phyloP scores from a whole-genome alignment of 192 early-diverging fungal species.

The Obelidium mucronatum region DNA sequence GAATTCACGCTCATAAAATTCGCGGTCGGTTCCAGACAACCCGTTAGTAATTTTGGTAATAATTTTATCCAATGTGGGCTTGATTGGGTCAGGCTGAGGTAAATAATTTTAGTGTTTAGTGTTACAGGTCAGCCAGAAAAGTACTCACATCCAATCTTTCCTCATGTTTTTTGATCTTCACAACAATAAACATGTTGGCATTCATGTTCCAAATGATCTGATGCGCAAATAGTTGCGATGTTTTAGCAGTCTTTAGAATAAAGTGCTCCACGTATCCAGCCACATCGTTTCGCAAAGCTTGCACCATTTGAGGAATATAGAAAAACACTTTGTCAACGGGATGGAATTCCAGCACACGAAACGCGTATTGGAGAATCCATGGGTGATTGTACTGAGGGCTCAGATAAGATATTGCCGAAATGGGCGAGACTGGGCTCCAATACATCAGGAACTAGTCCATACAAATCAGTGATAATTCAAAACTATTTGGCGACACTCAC shows the following conservation, averaged over 20 bases:
- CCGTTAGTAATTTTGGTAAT: constrained; percentile 79
- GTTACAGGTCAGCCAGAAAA: not conserved
- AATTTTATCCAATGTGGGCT: constrained; percentile 88
- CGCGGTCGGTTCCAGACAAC: constrained; percentile 87
- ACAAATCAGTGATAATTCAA: not conserved
- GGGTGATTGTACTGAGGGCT: constrained; percentile 64
- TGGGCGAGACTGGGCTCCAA: constrained; percentile 90
- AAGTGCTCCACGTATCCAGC: constrained; percentile 95
- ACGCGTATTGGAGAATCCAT: constrained; percentile 94
- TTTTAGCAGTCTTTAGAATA: constrained; percentile 91
- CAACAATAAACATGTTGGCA: constrained; percentile 89
- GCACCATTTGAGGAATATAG: constrained; percentile 98
- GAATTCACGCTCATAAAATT: constrained; percentile 97
- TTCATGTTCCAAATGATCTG: constrained; percentile 99
- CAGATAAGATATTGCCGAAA: constrained; percentile 84
- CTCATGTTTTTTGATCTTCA: constrained; percentile 61
- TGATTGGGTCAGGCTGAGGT: constrained; percentile 84
- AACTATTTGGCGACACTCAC: not conserved
- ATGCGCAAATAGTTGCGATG: constrained; percentile 97
- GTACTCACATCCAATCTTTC: constrained; percentile 41
- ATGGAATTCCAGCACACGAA: constrained; percentile 88
- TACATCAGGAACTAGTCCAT: constrained; percentile 69
- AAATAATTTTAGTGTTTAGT: not conserved
- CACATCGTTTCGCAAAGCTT: constrained; percentile 88
- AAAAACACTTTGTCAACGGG: constrained; percentile 97